Percentiles rank a stretch among this genome's conserved stretches.
phyloP scores from a whole-genome alignment of 805 yeast genomes.

The Candida tammaniensis region DNA sequence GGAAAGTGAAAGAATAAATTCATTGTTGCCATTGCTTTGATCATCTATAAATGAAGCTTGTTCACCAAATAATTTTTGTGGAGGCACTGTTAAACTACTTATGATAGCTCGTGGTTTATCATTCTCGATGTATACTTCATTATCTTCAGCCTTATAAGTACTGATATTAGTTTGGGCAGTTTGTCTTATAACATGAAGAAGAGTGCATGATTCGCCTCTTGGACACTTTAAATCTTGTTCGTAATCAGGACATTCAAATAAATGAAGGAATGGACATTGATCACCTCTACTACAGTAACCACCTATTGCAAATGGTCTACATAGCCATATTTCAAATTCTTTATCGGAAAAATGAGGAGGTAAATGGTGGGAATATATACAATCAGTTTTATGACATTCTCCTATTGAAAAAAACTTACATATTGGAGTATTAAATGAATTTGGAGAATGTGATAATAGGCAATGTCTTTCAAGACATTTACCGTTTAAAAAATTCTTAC shows the following conservation, averaged over 20 bases:
- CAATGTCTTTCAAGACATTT: slow-evolving; percentile 51
- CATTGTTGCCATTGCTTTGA: too few species aligned
- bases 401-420: slow-evolving; percentile 27
- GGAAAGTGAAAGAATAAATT: too few species aligned
- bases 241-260: slow-evolving; percentile 68
- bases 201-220: background rate
- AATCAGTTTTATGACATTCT: slow-evolving; percentile 42
- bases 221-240: slow-evolving; percentile 56
- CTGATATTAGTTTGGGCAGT: background rate
- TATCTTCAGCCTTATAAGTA: background rate
- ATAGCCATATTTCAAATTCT: slow-evolving; percentile 40
- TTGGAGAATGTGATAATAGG: slow-evolving; percentile 52
- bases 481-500: slow-evolving; percentile 47
- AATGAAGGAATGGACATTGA: slow-evolving; percentile 55
- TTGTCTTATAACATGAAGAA: background rate
- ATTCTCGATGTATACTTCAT: background rate
- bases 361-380: slow-evolving; percentile 24
- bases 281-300: slow-evolving; percentile 69
- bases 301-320: slow-evolving; percentile 64
- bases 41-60: too few species aligned
- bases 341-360: slow-evolving; percentile 1
- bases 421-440: slow-evolving; percentile 53
- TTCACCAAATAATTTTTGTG: slow-evolving; percentile 10
- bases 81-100: slow-evolving; percentile 35
- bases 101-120: slow-evolving; percentile 10